Conservation (phyloP, 805 yeast species). For the Metschnikowia chrysomelidarum region DNA sequence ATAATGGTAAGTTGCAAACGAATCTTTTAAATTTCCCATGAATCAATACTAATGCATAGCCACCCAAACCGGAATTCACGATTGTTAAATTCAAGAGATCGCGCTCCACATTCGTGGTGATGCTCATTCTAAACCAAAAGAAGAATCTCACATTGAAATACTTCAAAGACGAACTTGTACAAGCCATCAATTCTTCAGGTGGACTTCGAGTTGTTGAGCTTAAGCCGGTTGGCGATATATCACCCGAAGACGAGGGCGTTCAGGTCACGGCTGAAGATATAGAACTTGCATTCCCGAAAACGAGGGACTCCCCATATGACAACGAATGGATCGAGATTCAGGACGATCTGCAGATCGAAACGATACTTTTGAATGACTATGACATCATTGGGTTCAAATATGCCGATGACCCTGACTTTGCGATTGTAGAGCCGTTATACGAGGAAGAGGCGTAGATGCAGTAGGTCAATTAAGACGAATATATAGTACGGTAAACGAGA, state of each 20-base stretch:
- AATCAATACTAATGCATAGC: constrained; percentile 21
- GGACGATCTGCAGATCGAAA: constrained; percentile 28
- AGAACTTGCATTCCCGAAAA: constrained; percentile 42
- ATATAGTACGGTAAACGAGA: constrained; percentile 8
- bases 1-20: too few relatives aligned
- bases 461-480: background rate
- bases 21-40: too few relatives aligned
- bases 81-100: constrained; percentile 37
- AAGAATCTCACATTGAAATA: constrained; percentile 19
- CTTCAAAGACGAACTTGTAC: constrained; percentile 27
- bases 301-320: constrained; percentile 32
- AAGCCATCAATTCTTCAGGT: constrained; percentile 46
- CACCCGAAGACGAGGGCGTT: constrained; percentile 14
- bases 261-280: constrained; percentile 24
- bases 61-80: constrained; percentile 26
- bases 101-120: constrained; percentile 30
- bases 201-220: constrained; percentile 37
- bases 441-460: constrained; percentile 5
- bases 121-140: constrained; percentile 22
- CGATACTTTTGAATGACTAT: constrained; percentile 37
- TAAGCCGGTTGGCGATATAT: background rate
- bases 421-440: constrained; percentile 18
- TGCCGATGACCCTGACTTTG: constrained; percentile 35
- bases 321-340: constrained; percentile 35
- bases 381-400: constrained; percentile 42